These are phyloP conservation scores for Cutaneotrichosporon mucoides DNA, from an alignment of 1,284 basidiomycete genomes.

Conservation along the genomic window DNA sequence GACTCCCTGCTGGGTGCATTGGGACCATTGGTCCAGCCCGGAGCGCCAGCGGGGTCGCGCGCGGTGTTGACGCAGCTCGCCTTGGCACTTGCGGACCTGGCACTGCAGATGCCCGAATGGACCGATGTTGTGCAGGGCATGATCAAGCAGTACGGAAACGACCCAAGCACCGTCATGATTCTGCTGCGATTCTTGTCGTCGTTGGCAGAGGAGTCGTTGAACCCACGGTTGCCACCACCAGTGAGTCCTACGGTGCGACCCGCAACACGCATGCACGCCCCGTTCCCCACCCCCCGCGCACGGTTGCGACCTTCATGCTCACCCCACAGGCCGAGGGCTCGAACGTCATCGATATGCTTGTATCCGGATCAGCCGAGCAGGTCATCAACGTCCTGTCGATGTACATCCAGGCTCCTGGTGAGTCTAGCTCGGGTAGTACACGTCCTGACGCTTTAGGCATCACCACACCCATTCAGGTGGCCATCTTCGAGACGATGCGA, in stretches of 20 bases:
- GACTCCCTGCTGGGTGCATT: constrained; percentile 82
- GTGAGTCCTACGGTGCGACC: constrained; percentile 54
- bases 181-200: constrained; percentile 87
- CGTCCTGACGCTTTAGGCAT: constrained; percentile 58
- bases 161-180: constrained; percentile 74
- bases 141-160: constrained; percentile 80
- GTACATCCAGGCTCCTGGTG: constrained; percentile 86
- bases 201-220: constrained; percentile 83
- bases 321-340: constrained; percentile 21
- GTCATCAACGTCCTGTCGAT: constrained; percentile 76
- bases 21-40: constrained; percentile 55
- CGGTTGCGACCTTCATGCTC: background rate
- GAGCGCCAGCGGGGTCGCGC: constrained; percentile 64
- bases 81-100: constrained; percentile 82
- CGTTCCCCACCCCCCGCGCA: background rate
- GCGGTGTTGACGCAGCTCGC: constrained; percentile 86
- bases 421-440: constrained; percentile 30
- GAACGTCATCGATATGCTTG: constrained; percentile 50
- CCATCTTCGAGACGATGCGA: constrained; percentile 81
- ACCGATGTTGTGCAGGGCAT: constrained; percentile 71
- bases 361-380: constrained; percentile 68
- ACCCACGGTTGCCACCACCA: constrained; percentile 81
- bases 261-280: background rate
- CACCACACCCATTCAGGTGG: constrained; percentile 71
- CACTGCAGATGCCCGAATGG: constrained; percentile 88